Evolutionary conservation across 352 stramenopile species (phyloP), one percentile per base, ranked within the genome.

Genomic region (Phytophthora cryptogea): DNA sequence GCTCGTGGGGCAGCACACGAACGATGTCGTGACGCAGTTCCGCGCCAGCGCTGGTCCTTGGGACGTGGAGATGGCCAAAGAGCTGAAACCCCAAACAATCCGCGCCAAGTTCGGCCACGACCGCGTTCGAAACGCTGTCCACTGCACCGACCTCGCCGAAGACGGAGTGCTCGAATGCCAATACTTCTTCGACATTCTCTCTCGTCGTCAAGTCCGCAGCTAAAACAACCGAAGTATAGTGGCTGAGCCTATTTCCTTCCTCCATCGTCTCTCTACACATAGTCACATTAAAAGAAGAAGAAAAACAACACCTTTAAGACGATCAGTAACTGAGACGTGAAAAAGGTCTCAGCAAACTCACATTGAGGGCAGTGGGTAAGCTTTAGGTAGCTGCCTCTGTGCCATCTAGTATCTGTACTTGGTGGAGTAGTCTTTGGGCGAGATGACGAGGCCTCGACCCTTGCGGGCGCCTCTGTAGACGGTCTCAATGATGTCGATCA

Each of bases 401-500:
- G n/a, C 30, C 33, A 10, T 31, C 44, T 94, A 99, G 73, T 99
- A 99, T 74, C 95, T 75, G 82, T 99, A 99, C 75, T 98, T 98
- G 59, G 96, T 99, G 6, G 96, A 99, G 76, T 99, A 99, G 74
- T 99, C 97, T 74, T 99, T 99, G 32, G 97, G 97, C 10, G 96
- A 98, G 41, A 99, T 95, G 14, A 99, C 97, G 39, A 99, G 82
- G 32, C 97, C 97, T 53, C 96, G 80, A 35, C 97, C 97, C 67
- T 99, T 99, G 45, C 96, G 76, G 31, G 97, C 97, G 39, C 97
- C 97, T 39, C 96, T 78, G 78, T 99, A 99, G 30, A 99, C 97
- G 2, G 97, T 98, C 73, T 99, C 97, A 68, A 99, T 98, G 69
- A 99, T 99, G 80, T 99, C 97, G 68, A 99, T 99, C 66, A 99